A percentile compares a stretch with the other conserved stretches of the same genome.
Evolutionary conservation across 1,139 yeast genomes (phyloP).

Genomic region (Protomyces pachydermus): DNA sequence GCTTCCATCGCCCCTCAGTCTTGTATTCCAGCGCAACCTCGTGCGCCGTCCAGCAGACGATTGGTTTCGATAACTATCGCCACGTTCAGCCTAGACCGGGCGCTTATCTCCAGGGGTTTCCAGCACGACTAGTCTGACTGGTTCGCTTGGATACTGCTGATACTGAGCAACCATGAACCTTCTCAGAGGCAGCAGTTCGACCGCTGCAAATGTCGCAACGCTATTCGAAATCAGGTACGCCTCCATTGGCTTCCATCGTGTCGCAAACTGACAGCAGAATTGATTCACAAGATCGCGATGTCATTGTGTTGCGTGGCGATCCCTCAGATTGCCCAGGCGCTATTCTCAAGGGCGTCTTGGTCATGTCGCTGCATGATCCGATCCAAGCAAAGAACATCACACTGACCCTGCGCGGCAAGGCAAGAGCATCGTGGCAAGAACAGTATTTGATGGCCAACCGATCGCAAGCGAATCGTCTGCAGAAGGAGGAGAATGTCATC

Average conservation of each 20-base stretch:
- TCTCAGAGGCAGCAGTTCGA: conserved; percentile 5
- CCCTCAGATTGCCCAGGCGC: conserved; percentile 75
- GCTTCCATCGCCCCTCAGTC: too few species aligned
- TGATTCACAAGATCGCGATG: conserved; percentile 68
- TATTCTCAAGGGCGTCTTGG: conserved; percentile 69
- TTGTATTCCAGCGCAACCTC: too few species aligned
- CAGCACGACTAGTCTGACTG: too few species aligned
- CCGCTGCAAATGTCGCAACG: conserved; percentile 30
- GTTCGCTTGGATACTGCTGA: too few species aligned
- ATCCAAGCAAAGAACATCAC: conserved; percentile 59
- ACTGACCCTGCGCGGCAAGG: conserved; percentile 59
- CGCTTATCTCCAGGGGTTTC: too few species aligned
- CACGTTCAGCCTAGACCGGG: too few species aligned
- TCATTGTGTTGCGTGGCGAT: conserved; percentile 71
- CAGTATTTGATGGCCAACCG: conserved; percentile 5
- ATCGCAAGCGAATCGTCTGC: conserved; percentile 21
- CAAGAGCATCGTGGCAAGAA: conserved; percentile 46
- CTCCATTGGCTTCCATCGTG: conserved; percentile 10
- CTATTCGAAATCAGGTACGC: conserved; percentile 37
- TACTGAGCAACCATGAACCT: conserved; percentile 9
- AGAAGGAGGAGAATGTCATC: conserved; percentile 56
- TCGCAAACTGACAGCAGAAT: conserved; percentile 52
- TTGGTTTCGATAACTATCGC: too few species aligned
- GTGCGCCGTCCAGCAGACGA: too few species aligned
- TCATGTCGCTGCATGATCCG: conserved; percentile 71